Evolutionary conservation across 176 grass and related monocot species (phyloP).

Genomic region (Hsuehochloa calcarea): DNA sequence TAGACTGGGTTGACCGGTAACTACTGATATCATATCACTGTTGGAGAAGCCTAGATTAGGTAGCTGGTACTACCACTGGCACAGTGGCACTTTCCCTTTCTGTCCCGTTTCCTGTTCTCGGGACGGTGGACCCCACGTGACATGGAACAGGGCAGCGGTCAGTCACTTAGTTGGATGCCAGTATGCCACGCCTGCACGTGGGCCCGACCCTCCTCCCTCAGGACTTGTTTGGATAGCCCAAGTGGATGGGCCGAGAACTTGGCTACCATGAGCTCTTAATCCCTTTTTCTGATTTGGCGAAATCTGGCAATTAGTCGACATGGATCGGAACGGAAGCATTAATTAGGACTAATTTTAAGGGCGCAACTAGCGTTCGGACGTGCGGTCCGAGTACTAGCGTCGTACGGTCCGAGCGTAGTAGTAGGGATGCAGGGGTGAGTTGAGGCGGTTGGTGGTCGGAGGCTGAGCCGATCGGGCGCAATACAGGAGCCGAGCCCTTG

Average conservation of each 20-base stretch:
- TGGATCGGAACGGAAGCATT: neutral
- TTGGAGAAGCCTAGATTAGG: constrained; percentile 19
- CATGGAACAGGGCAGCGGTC: neutral
- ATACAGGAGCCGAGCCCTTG: no score
- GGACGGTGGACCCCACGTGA: neutral
- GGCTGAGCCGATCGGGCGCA: no score
- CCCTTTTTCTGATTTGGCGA: constrained; percentile 27
- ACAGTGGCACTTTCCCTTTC: constrained; percentile 25
- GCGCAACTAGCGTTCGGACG: no score
- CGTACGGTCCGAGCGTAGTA: no score
- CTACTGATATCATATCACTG: neutral
- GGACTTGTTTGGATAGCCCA: constrained; percentile 25
- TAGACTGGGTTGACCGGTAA: neutral
- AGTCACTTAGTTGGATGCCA: neutral
- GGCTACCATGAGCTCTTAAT: neutral
- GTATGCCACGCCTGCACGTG: neutral
- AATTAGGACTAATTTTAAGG: neutral
- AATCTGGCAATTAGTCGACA: neutral
- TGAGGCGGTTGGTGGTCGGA: no score
- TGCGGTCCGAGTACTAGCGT: no score
- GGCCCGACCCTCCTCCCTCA: neutral
- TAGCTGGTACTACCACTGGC: constrained; percentile 5
- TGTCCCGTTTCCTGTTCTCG: neutral
- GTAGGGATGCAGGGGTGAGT: no score
- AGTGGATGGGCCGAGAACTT: no score